These are phyloP conservation scores for Boletus semigastroideus DNA, from an alignment of 1,284 basidiomycete genomes.

Conservation along the genomic window DNA sequence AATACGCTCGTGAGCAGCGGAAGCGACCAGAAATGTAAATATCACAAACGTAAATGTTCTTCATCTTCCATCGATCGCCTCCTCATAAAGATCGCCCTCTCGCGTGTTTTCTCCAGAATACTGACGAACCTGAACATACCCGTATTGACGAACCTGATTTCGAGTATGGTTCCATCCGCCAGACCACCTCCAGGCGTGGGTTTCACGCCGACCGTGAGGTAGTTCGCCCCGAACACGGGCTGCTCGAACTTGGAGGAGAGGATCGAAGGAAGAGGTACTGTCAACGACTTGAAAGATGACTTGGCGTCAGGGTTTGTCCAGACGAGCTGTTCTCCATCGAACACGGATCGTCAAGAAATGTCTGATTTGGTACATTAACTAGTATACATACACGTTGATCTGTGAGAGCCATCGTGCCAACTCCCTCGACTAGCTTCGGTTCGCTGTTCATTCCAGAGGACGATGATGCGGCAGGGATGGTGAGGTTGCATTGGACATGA, in stretches of 20 bases:
- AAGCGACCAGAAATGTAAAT: constrained; percentile 4
- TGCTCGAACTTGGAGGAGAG: constrained; percentile 72
- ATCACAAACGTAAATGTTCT: constrained; percentile 63
- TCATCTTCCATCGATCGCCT: constrained; percentile 56
- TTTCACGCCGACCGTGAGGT: constrained; percentile 61
- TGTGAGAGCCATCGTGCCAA: constrained; percentile 61
- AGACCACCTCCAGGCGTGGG: constrained; percentile 66
- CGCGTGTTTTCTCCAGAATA: constrained; percentile 70
- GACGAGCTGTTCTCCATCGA: constrained; percentile 50
- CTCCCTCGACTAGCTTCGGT: constrained; percentile 55
- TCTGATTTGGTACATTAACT: constrained; percentile 4
- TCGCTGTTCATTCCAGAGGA: constrained; percentile 53
- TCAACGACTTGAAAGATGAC: constrained; percentile 50
- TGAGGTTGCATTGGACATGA: constrained; percentile 55
- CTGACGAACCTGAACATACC: constrained; percentile 73
- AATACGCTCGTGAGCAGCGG: constrained; percentile 4
- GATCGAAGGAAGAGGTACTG: constrained; percentile 62
- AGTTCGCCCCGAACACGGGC: constrained; percentile 69
- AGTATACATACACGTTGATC: constrained; percentile 65
- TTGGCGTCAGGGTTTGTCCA: constrained; percentile 46
- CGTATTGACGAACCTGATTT: constrained; percentile 65
- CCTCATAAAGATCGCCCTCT: constrained; percentile 72
- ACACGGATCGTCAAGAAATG: constrained; percentile 3
- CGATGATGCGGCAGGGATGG: constrained; percentile 51
- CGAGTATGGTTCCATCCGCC: constrained; percentile 57